Conservation (phyloP, 2,329 filamentous ascomycete species). For the Clonostachys byssicola region DNA sequence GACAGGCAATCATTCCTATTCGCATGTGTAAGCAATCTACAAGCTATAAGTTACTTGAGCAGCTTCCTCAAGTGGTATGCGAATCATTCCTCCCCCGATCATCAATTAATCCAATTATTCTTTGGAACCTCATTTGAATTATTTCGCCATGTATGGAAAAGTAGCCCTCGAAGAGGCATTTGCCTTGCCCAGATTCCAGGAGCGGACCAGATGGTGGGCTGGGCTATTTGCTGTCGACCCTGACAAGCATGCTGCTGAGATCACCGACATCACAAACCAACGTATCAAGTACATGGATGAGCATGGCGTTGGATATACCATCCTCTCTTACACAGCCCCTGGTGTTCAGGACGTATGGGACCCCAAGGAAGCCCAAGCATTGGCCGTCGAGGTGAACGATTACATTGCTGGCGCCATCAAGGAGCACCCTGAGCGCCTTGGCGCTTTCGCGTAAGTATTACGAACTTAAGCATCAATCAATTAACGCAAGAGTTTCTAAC, state of each 20-base stretch:
- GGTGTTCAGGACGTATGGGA: slow-evolving; percentile 41
- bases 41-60: too few species aligned
- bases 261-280: slow-evolving; percentile 30
- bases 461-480: not conserved
- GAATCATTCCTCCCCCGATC: too few species aligned
- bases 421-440: slow-evolving; percentile 30
- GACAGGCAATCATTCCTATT: too few species aligned
- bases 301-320: slow-evolving; percentile 42
- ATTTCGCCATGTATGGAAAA: slow-evolving; percentile 35
- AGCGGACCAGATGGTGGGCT: slow-evolving; percentile 59
- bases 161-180: slow-evolving; percentile 61
- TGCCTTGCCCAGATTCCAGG: slow-evolving; percentile 51
- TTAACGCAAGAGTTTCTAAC: not conserved
- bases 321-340: slow-evolving; percentile 43
- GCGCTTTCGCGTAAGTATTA: slow-evolving; percentile 36
- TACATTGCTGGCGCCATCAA: slow-evolving; percentile 31
- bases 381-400: slow-evolving; percentile 37
- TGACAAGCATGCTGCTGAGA: slow-evolving; percentile 54
- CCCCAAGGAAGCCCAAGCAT: slow-evolving; percentile 28
- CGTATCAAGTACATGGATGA: slow-evolving; percentile 38
- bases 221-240: slow-evolving; percentile 53
- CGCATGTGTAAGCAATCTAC: too few species aligned
- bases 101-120: too few species aligned
- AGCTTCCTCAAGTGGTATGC: too few species aligned
- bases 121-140: too few species aligned